Percentiles rank a stretch among this genome's conserved stretches.
phyloP scores from a whole-genome alignment of 192 early-diverging fungal species.

The Rhizoclosmatium sp. region DNA sequence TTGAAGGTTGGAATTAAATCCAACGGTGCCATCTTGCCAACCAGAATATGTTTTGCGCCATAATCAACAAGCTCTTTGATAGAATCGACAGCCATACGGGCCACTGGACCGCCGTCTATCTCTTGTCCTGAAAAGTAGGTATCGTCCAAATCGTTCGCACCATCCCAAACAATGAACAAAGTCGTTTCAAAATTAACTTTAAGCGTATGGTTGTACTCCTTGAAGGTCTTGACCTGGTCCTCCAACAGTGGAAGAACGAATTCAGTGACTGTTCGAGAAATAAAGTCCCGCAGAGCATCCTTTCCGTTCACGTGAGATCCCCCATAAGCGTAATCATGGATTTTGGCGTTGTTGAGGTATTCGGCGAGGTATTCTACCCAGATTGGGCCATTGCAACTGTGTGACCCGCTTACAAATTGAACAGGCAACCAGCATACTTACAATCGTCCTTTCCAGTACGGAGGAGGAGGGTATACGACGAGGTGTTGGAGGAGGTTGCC shows the following conservation, averaged over 20 bases:
- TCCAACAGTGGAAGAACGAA: neutral
- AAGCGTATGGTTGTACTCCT: neutral
- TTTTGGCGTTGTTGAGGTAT: neutral
- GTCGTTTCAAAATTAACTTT: neutral
- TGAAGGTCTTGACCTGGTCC: neutral
- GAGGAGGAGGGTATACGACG: neutral
- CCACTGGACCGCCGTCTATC: neutral
- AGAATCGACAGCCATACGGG: neutral
- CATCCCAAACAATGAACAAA: slow-evolving; percentile 8
- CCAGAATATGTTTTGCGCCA: neutral
- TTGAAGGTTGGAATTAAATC: neutral
- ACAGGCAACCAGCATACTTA: slow-evolving; percentile 47
- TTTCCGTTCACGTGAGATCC: slow-evolving; percentile 42
- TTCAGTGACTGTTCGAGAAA: neutral
- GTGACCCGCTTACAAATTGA: slow-evolving; percentile 21
- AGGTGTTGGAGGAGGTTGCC: neutral
- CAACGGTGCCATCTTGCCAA: neutral
- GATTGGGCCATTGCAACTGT: slow-evolving; percentile 50
- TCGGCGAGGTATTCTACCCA: slow-evolving; percentile 54
- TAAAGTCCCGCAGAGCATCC: neutral
- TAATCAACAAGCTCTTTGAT: neutral
- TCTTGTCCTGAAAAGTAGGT: neutral
- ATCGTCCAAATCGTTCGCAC: slow-evolving; percentile 20
- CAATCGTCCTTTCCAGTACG: neutral
- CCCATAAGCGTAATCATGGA: slow-evolving; percentile 52